A percentile compares a stretch with the other conserved stretches of the same genome.
phyloP scores from a whole-genome alignment of 805 yeast species.

The Yarrowia sp. region DNA sequence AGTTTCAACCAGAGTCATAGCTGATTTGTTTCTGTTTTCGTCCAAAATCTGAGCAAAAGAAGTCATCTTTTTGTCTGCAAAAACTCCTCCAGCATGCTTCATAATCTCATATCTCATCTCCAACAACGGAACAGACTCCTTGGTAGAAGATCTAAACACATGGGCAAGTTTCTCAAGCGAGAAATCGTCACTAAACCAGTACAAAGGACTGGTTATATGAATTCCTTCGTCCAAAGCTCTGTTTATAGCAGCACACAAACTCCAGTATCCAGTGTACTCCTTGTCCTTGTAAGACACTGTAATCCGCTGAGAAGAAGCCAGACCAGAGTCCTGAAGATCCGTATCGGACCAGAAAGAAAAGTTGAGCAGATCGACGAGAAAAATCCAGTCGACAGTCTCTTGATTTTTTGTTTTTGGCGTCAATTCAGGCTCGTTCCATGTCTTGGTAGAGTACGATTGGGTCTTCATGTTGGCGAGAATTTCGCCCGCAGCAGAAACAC shows the following conservation, averaged over 20 bases:
- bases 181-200: constrained; percentile 37
- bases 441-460: constrained; percentile 36
- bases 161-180: constrained; percentile 31
- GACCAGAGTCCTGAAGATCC: constrained; percentile 37
- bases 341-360: constrained; percentile 46
- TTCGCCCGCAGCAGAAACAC: constrained; percentile 36
- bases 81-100: constrained; percentile 38
- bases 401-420: constrained; percentile 34
- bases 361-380: constrained; percentile 43
- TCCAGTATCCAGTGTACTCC: constrained; percentile 46
- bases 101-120: constrained; percentile 38
- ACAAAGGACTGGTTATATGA: constrained; percentile 40
- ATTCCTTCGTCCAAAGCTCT: constrained; percentile 43
- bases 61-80: background rate
- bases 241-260: constrained; percentile 44
- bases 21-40: constrained; percentile 32
- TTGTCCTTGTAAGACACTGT: constrained; percentile 38
- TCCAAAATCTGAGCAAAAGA: constrained; percentile 34
- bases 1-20: constrained; percentile 36
- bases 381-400: constrained; percentile 41
- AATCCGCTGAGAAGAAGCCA: constrained; percentile 35
- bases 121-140: constrained; percentile 39
- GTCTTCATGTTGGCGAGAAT: constrained; percentile 35
- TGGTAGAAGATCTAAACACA: constrained; percentile 38
- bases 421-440: constrained; percentile 41